Conservation (phyloP, 164 flowering plant genomes). For the Macadamia tetraphylla region DNA sequence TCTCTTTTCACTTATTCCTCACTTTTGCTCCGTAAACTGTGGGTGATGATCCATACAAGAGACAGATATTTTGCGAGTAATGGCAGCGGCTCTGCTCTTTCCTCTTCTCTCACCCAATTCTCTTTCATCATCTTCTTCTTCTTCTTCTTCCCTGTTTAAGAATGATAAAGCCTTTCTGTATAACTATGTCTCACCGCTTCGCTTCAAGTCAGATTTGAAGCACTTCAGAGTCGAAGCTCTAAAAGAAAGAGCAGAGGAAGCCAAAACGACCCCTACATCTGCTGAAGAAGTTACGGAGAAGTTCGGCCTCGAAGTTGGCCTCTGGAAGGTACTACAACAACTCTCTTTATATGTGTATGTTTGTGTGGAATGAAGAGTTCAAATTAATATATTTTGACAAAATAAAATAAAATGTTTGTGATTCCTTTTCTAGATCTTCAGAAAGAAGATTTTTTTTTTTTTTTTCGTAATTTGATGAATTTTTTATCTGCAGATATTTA, state of each 20-base stretch:
- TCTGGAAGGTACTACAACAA: constrained; percentile 68
- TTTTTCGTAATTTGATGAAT: neutral
- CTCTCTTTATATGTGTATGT: too few species aligned
- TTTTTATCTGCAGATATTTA: constrained; percentile 60
- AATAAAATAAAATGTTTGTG: too few species aligned
- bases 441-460: too few species aligned
- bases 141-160: too few species aligned
- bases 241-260: constrained; percentile 48
- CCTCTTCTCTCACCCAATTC: neutral
- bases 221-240: constrained; percentile 35
- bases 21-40: too few species aligned
- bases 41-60: too few species aligned
- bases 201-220: constrained; percentile 5
- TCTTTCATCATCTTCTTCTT: neutral
- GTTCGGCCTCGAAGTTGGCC: constrained; percentile 89
- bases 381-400: too few species aligned
- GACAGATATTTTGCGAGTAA: neutral
- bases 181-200: neutral
- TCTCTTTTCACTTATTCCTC: too few species aligned
- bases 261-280: constrained; percentile 27
- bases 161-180: too few species aligned
- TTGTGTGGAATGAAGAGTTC: too few species aligned
- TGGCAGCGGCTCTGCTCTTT: constrained; percentile 19
- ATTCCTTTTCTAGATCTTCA: too few species aligned
- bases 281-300: constrained; percentile 35